A percentile compares a stretch with the other conserved stretches of the same genome.
Evolutionary conservation across 2,329 filamentous ascomycete genomes (phyloP).

Genomic region (Clathrospora elynae): DNA sequence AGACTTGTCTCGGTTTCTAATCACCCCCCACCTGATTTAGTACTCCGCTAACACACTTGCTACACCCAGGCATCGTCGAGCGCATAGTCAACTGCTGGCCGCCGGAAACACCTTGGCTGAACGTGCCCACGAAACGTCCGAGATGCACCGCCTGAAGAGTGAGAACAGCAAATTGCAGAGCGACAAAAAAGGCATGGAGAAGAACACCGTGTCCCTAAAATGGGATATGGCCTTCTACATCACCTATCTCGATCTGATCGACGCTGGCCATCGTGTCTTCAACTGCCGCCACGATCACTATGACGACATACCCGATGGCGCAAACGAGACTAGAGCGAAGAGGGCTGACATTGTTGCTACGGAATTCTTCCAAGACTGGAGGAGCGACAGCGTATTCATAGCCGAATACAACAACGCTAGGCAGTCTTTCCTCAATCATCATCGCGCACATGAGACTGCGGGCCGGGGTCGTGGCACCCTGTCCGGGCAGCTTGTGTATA

Average conservation of each 20-base stretch:
- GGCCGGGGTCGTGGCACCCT: background rate
- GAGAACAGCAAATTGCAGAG: no score
- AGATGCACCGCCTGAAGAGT: background rate
- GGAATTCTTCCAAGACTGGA: conserved; percentile 2
- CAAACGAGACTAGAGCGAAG: background rate
- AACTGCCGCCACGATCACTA: conserved; percentile 7
- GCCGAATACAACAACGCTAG: conserved; percentile 3
- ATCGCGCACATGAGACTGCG: conserved; percentile 13
- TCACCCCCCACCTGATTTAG: no score
- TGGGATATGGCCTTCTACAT: conserved; percentile 2
- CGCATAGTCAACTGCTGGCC: no score
- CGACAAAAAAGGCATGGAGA: no score
- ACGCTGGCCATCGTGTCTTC: conserved; percentile 9
- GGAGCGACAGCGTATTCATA: conserved; percentile 5
- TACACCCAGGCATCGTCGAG: no score
- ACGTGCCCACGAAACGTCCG: no score
- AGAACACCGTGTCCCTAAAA: background rate
- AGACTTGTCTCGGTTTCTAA: no score
- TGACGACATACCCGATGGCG: background rate
- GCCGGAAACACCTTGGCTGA: no score
- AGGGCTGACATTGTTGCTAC: background rate
- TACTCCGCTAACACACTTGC: no score
- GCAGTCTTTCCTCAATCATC: conserved; percentile 9
- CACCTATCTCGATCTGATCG: conserved; percentile 11
- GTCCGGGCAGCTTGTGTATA: background rate